Conservation (phyloP, 208 protist genomes). For the Crithidia expoeki region DNA sequence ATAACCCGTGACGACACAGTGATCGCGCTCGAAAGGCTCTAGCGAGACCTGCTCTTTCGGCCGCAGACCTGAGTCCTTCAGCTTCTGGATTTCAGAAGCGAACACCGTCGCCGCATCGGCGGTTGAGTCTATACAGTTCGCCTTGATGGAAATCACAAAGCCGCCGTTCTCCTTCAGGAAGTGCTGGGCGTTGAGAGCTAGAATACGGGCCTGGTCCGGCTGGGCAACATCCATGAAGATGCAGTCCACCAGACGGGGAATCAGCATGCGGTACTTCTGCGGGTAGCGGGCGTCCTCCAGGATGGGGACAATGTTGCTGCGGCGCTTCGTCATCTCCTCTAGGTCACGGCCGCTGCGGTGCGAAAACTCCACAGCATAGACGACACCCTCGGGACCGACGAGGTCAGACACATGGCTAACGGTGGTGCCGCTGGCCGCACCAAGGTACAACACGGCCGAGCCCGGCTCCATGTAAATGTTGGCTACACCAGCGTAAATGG, state of each 20-base stretch:
- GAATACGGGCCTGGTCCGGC: conserved; percentile 99
- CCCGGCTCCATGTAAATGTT: conserved; percentile 99
- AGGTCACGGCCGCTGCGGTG: conserved; percentile 99
- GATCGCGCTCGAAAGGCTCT: conserved; percentile 99
- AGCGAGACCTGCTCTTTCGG: conserved; percentile 98
- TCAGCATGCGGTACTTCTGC: conserved; percentile 99
- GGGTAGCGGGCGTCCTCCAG: conserved; percentile 99
- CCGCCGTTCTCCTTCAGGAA: conserved; percentile 99
- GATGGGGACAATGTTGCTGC: conserved; percentile 99
- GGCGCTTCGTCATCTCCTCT: conserved; percentile 99
- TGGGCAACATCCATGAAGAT: conserved; percentile 99
- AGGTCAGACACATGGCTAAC: conserved; percentile 99
- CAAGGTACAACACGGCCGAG: conserved; percentile 99
- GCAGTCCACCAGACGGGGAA: conserved; percentile 98
- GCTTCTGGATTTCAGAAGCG: conserved; percentile 96
- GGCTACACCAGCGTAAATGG: conserved; percentile 98
- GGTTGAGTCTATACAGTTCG: conserved; percentile 99
- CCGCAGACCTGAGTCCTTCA: conserved; percentile 98
- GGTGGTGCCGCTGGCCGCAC: conserved; percentile 99
- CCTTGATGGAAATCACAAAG: conserved; percentile 99
- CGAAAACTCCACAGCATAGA: conserved; percentile 99
- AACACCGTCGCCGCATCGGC: conserved; percentile 97
- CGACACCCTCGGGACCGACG: conserved; percentile 98
- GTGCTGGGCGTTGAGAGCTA: conserved; percentile 98
- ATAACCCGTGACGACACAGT: conserved; percentile 95